These are phyloP conservation scores for Chlamydomonas asymmetrica DNA, from an alignment of 139 green algal genomes.

Conservation along the genomic window DNA sequence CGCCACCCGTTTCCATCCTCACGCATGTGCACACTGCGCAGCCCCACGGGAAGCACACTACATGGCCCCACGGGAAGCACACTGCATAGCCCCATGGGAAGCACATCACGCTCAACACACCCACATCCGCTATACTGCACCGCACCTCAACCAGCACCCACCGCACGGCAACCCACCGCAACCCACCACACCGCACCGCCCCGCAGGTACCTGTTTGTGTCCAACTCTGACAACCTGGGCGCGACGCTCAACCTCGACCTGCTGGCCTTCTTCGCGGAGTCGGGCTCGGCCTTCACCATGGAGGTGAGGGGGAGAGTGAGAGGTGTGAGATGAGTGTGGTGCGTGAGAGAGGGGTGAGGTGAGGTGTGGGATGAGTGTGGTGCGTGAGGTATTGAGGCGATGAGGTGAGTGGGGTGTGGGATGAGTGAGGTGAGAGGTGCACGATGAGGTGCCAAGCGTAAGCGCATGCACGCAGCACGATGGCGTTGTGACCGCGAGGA, in stretches of 20 bases:
- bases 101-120: neutral
- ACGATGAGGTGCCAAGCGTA: no score
- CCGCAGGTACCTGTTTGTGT: conserved; percentile 81
- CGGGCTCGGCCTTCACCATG: conserved; percentile 82
- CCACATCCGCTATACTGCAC: neutral
- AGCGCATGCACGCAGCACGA: no score
- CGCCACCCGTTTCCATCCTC: no score
- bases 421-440: neutral
- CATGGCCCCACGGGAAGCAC: no score
- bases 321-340: neutral
- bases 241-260: conserved; percentile 86
- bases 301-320: conserved; percentile 57
- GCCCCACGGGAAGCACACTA: no score
- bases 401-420: neutral
- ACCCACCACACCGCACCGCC: no score
- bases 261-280: conserved; percentile 81
- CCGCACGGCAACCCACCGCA: no score
- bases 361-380: neutral
- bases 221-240: conserved; percentile 92
- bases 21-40: no score
- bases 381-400: neutral
- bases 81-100: no score
- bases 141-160: neutral
- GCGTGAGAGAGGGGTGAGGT: neutral
- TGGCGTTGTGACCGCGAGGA: no score